Conservation (phyloP, 1,139 yeast genomes). For the Candida frijolesensis region DNA sequence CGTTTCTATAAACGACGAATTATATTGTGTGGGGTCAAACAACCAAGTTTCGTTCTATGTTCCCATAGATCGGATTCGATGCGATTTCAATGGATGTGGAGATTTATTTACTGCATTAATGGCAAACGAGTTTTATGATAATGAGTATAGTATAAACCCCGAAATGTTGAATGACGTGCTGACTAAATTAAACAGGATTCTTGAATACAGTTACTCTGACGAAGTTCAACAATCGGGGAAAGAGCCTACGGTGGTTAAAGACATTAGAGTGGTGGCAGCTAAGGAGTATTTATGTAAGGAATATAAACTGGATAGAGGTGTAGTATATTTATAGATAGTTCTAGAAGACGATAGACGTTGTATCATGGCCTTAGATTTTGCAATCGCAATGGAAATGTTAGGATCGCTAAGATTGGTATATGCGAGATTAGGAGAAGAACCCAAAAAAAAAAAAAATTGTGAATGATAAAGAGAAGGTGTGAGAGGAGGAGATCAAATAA, state of each 20-base stretch:
- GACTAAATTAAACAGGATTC: constrained; percentile 30
- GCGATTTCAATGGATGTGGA: constrained; percentile 49
- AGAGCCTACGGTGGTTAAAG: constrained; percentile 27
- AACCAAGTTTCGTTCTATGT: constrained; percentile 24
- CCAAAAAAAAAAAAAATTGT: not conserved
- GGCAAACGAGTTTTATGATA: constrained; percentile 33
- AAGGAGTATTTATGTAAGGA: constrained; percentile 21
- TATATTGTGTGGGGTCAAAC: constrained; percentile 39
- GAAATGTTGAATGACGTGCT: constrained; percentile 30
- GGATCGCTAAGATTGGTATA: not conserved
- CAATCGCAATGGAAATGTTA: not conserved
- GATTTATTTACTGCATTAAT: constrained; percentile 46
- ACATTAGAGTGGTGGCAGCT: constrained; percentile 33
- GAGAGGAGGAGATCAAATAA: not conserved
- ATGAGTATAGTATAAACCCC: constrained; percentile 25
- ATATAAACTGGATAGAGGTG: constrained; percentile 12
- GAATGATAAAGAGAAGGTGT: not conserved
- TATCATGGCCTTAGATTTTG: not conserved
- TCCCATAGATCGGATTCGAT: constrained; percentile 34
- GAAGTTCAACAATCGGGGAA: constrained; percentile 20
- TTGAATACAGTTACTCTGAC: constrained; percentile 28
- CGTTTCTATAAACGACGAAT: constrained; percentile 27
- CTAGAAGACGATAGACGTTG: not conserved
- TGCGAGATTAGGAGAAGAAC: constrained; percentile 1
- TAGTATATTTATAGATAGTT: constrained; percentile 12